Percentiles rank a stretch among this genome's conserved stretches.
phyloP scores from a whole-genome alignment of 768 basidiomycete species.

The Mycena leptocephala region DNA sequence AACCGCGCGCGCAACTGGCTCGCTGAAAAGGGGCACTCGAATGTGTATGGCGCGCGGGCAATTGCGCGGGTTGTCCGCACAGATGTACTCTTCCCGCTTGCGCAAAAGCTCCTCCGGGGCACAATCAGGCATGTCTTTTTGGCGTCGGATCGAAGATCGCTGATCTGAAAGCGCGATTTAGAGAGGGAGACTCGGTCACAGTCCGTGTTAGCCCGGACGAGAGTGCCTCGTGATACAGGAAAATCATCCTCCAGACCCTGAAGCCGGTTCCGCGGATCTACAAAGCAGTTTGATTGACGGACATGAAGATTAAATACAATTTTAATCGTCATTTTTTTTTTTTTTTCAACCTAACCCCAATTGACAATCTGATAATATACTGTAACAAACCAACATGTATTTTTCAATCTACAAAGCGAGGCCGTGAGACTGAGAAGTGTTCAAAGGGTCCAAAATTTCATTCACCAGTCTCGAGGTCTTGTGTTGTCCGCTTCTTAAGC shows the following conservation, averaged over 20 bases:
- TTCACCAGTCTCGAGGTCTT: too few relatives aligned
- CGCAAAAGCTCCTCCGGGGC: conserved; percentile 82
- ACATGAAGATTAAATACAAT: neutral
- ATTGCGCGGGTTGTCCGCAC: conserved; percentile 91
- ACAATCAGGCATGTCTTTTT: conserved; percentile 73
- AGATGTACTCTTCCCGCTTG: conserved; percentile 87
- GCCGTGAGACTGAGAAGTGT: neutral
- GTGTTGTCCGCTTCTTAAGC: neutral
- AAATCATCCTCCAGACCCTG: conserved; percentile 71
- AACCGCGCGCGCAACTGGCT: conserved; percentile 77
- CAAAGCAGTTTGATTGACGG: neutral
- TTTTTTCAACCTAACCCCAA: neutral
- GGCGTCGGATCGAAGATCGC: neutral
- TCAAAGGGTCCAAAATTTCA: neutral
- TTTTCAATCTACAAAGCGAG: neutral
- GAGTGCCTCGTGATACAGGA: conserved; percentile 70
- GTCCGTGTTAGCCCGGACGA: conserved; percentile 65
- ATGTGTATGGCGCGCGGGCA: conserved; percentile 89
- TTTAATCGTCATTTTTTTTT: neutral
- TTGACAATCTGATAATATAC: conserved; percentile 15
- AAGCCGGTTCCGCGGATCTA: conserved; percentile 1
- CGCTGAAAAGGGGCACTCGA: conserved; percentile 84
- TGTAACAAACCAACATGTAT: neutral
- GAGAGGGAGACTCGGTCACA: conserved; percentile 79
- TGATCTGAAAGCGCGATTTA: conserved; percentile 35